Evolutionary conservation across 2,329 filamentous ascomycete genomes (phyloP), one percentile per base, ranked within the genome.

Genomic region (Aspergillus quadricinctus): DNA sequence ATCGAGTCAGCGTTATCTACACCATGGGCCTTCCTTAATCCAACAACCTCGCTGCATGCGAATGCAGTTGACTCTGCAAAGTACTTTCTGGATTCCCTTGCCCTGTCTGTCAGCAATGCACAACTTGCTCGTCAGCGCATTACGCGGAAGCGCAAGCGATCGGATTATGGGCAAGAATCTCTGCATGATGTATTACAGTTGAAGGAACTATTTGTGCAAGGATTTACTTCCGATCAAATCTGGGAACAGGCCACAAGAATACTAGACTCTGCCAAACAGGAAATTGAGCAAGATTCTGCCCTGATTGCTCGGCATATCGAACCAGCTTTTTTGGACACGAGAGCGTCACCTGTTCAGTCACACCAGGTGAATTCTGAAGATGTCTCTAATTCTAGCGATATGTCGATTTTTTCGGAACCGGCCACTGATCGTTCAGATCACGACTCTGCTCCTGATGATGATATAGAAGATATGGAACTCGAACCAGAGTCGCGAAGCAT

Each of bases 161-260:
- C 80, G 8, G 79, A 81, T 48, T 72, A 68, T 35, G 76, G 81
- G 27, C 74, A 72, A 3, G 76, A 80, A 52, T 74, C 74, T 31
- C 72, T 73, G 35, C 66, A 65, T 61, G 75, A 49, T 75, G 83
- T 61, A 77, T 88, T 97, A 61, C 91, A 91, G 66, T 78, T 96
- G 66, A 87, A 89, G 66, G 92, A 89, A 73, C 79, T 99, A 17
- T 89, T 97, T 70, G 80, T 91, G 6, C 86, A 96, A 56, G 94
- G 93, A 0, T 96, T 97, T 65, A 89, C 89, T 65, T 87, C 89
- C 10, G 85, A 87, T 21, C 93, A 97, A 74, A 87, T 99, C 46
- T 99, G 93, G 89, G 90, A 97, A 73, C 94, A 99, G 77, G 89
- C 91, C 8, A 88, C 87, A 68, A 85, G 89, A 65, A 90, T 97